Conservation (phyloP, 805 yeast species). For the Osmozyma mogii region DNA sequence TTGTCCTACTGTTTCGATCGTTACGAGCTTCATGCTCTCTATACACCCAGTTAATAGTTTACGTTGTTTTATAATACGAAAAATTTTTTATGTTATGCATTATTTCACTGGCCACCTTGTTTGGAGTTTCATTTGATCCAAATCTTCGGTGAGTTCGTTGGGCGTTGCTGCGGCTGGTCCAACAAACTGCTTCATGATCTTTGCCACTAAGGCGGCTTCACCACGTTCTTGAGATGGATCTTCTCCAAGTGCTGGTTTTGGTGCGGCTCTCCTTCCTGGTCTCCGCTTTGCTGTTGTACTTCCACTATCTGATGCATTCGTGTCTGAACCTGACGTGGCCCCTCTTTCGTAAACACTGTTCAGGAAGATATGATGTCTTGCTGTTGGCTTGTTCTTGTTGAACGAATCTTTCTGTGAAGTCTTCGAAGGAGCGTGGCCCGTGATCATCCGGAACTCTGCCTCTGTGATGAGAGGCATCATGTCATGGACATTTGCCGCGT, state of each 20-base stretch:
- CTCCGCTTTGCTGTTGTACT: conserved; percentile 20
- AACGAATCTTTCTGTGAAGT: conserved; percentile 12
- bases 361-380: conserved; percentile 34
- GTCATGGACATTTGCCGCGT: conserved; percentile 24
- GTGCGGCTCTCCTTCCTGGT: conserved; percentile 31
- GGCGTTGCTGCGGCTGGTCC: conserved; percentile 30
- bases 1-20: conserved; percentile 3
- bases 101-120: conserved; percentile 27
- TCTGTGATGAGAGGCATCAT: conserved; percentile 33
- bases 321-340: conserved; percentile 35
- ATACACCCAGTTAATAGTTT: background rate
- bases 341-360: conserved; percentile 30
- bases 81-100: background rate
- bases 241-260: conserved; percentile 11
- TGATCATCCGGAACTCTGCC: conserved; percentile 31
- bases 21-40: conserved; percentile 1
- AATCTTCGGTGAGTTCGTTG: conserved; percentile 29
- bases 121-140: conserved; percentile 28
- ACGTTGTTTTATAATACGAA: conserved; percentile 1
- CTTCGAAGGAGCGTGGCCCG: conserved; percentile 30
- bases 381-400: conserved; percentile 12
- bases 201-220: conserved; percentile 32
- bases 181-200: conserved; percentile 34
- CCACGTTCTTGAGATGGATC: conserved; percentile 16
- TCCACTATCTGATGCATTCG: conserved; percentile 16